phyloP scores from a whole-genome alignment of 2,329 filamentous ascomycete species.

The Pseudogymnoascus sp. region DNA sequence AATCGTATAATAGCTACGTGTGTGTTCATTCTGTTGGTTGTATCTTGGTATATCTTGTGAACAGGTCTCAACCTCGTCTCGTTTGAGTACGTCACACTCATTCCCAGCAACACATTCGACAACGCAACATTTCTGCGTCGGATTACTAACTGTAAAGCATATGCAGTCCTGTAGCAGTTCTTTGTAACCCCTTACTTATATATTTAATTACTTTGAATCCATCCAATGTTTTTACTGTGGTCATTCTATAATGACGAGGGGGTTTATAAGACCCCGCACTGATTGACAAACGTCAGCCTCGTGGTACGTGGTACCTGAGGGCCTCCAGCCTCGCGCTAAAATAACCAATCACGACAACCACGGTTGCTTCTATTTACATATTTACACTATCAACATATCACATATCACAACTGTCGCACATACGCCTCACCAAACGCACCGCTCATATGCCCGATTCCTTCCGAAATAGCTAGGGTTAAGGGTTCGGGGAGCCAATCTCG shows the following conservation, averaged over 20 bases:
- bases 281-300: background rate
- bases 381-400: slow-evolving; percentile 1
- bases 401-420: background rate
- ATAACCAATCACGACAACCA: background rate
- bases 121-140: background rate
- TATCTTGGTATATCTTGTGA: background rate
- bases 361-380: slow-evolving; percentile 7
- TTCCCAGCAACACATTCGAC: background rate
- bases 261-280: background rate
- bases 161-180: background rate
- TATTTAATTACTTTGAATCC: background rate
- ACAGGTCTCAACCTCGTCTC: background rate
- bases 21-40: background rate
- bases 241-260: background rate
- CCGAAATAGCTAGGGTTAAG: background rate
- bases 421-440: background rate
- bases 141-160: background rate
- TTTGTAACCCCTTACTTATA: background rate
- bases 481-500: background rate
- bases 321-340: background rate
- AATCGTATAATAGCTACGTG: background rate
- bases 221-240: background rate
- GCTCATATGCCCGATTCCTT: background rate
- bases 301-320: slow-evolving; percentile 3
- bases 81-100: background rate